phyloP scores from a whole-genome alignment of 2,329 filamentous ascomycete genomes.

The Periconia macrospinosa region DNA sequence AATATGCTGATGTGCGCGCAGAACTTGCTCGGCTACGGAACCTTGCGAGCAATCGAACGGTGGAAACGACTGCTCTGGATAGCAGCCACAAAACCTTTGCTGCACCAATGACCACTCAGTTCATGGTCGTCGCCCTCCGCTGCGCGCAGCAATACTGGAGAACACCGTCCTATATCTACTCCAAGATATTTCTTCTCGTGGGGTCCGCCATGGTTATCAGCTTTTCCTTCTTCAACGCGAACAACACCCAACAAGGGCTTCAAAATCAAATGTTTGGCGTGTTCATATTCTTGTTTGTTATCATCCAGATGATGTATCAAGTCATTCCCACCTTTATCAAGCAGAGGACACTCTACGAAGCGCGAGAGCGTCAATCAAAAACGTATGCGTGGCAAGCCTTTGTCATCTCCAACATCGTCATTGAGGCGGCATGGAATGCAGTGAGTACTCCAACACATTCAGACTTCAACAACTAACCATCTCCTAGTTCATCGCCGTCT shows the following conservation, averaged over 20 bases:
- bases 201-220: constrained; percentile 75
- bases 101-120: constrained; percentile 69
- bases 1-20: constrained; percentile 47
- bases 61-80: constrained; percentile 50
- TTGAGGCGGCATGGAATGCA: constrained; percentile 83
- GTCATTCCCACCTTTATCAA: constrained; percentile 86
- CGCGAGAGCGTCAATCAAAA: constrained; percentile 80
- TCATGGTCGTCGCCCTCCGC: constrained; percentile 68
- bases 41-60: constrained; percentile 16
- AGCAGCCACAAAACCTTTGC: constrained; percentile 71
- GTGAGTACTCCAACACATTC: constrained; percentile 21
- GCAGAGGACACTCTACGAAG: constrained; percentile 80
- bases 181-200: constrained; percentile 70
- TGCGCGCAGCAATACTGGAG: constrained; percentile 94
- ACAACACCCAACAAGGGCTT: constrained; percentile 73
- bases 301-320: constrained; percentile 76
- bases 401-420: constrained; percentile 78
- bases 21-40: constrained; percentile 41
- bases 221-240: constrained; percentile 75
- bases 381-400: constrained; percentile 85
- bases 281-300: constrained; percentile 80
- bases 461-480: constrained; percentile 14
- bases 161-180: constrained; percentile 85
- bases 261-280: constrained; percentile 87
- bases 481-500: constrained; percentile 63